Evolutionary conservation across 2,329 filamentous ascomycete genomes (phyloP).

Genomic region (Colletotrichum tanaceti): DNA sequence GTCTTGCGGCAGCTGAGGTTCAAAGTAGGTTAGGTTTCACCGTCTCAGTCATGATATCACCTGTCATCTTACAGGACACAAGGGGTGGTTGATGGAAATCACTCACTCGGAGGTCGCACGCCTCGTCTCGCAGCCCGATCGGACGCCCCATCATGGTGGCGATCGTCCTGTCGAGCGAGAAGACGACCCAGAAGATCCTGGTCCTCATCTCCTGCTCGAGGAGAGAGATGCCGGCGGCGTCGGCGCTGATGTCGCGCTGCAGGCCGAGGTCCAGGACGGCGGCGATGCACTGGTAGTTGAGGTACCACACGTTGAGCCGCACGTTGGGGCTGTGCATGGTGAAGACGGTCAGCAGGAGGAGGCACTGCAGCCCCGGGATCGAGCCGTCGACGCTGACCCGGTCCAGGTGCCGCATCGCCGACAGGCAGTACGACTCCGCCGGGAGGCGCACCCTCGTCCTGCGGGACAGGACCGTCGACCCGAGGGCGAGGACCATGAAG

Average conservation of each 20-base stretch:
- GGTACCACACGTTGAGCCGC: conserved; percentile 63
- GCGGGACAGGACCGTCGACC: conserved; percentile 57
- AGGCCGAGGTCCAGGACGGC: conserved; percentile 63
- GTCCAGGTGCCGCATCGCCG: conserved; percentile 60
- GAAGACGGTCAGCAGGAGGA: conserved; percentile 60
- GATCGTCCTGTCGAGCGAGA: conserved; percentile 62
- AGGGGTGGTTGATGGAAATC: too few relatives aligned
- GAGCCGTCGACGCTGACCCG: conserved; percentile 61
- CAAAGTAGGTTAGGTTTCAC: too few relatives aligned
- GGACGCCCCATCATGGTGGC: conserved; percentile 68
- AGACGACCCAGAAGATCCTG: conserved; percentile 66
- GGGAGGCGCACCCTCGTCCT: conserved; percentile 57
- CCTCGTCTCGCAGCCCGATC: conserved; percentile 66
- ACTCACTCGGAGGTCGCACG: conserved; percentile 62
- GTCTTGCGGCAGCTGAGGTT: conserved; percentile 49
- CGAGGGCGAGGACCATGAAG: conserved; percentile 65
- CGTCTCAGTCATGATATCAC: too few relatives aligned
- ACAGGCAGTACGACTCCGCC: conserved; percentile 60
- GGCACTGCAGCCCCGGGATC: conserved; percentile 60
- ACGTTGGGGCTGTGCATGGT: conserved; percentile 62
- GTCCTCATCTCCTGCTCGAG: conserved; percentile 66
- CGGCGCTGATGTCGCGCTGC: conserved; percentile 59
- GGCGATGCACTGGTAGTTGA: conserved; percentile 67
- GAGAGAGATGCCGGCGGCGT: conserved; percentile 55
- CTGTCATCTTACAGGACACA: too few relatives aligned